Percentiles rank a stretch among this genome's conserved stretches.
Evolutionary conservation across 176 grass and related monocot species (phyloP).

Genomic region (Alopecurus myosuroides): DNA sequence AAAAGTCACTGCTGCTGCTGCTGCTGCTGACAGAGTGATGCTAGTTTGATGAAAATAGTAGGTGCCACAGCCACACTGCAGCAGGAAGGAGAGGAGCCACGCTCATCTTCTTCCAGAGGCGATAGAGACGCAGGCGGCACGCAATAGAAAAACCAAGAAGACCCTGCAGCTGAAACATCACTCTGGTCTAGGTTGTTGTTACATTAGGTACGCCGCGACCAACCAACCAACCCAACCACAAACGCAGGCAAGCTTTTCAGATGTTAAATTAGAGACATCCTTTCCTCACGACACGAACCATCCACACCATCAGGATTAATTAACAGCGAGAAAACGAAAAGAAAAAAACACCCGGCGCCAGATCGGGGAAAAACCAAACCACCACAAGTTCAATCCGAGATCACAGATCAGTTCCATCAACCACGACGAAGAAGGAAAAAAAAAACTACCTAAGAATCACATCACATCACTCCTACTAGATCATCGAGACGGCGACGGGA

Average conservation of each 20-base stretch:
- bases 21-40: not conserved
- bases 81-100: not conserved
- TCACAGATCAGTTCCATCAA: conserved; percentile 35
- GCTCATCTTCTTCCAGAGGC: not conserved
- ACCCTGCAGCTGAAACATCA: conserved; percentile 44
- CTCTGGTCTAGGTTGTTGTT: conserved; percentile 41
- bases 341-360: conserved; percentile 4
- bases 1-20: not conserved
- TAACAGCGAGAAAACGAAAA: conserved; percentile 24
- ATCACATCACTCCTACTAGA: conserved; percentile 46
- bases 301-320: conserved; percentile 48
- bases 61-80: not conserved
- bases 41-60: not conserved
- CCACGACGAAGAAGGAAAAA: not conserved
- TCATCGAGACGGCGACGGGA: conserved; percentile 22
- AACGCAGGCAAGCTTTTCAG: conserved; percentile 10
- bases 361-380: conserved; percentile 45
- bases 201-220: conserved; percentile 64
- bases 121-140: not conserved
- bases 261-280: conserved; percentile 56
- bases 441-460: conserved; percentile 41
- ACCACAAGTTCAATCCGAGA: conserved; percentile 47
- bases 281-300: not conserved
- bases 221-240: conserved; percentile 31
- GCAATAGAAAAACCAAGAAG: not conserved